Base-by-base conservation (phyloP, 2,329 filamentous ascomycete genomes). In the Scedosporium apiospermum region DNA sequence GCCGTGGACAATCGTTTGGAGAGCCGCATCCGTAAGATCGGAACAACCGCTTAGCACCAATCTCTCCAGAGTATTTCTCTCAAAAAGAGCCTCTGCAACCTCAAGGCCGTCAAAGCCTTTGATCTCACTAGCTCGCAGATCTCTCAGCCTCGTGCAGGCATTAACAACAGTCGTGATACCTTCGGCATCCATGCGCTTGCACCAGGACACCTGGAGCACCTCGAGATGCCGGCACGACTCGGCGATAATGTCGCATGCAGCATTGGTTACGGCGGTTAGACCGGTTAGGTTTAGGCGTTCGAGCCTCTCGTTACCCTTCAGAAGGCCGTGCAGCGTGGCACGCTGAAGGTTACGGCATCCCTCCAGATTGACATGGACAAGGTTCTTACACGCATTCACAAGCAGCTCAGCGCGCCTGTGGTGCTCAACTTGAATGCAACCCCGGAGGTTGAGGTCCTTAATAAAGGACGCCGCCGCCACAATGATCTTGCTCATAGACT, bases 171-270 rank as follows among this genome's bases (percentile, higher is more conserved):
- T 82, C 66, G 82, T 85, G 62, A 98, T 77, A 4, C 92, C 93
- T 12, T 83, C 79, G 7, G 90, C 88, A 69, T 95, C 88, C 71
- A 97, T 86, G 65, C 91, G 88, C 67, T 87, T 87, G 76, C 95
- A 99, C 91, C 93, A 98, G 0, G 92, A 96, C 21, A 98, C 84
- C 69, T 97, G 96, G 66, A 98, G 82, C 62, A 84, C 82, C 73
- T 96, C 88, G n/a, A 99, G 79, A 58, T 88, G 86, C 1, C 88
- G 86, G 69, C 93, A 98, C 46, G 88, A 88, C 61, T 88, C 81
- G 0, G 90, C 88, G 64, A 99, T 88, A 64, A 96, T 91, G 70
- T 88, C 90, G 84, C 96, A 93, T 0, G 91, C 90, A 23, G 85
- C 84, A 71, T 96, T 96, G 34, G 88, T 91, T 14, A 93, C 89